phyloP scores from a whole-genome alignment of 352 stramenopile species.

The Phytophthora pinifolia region DNA sequence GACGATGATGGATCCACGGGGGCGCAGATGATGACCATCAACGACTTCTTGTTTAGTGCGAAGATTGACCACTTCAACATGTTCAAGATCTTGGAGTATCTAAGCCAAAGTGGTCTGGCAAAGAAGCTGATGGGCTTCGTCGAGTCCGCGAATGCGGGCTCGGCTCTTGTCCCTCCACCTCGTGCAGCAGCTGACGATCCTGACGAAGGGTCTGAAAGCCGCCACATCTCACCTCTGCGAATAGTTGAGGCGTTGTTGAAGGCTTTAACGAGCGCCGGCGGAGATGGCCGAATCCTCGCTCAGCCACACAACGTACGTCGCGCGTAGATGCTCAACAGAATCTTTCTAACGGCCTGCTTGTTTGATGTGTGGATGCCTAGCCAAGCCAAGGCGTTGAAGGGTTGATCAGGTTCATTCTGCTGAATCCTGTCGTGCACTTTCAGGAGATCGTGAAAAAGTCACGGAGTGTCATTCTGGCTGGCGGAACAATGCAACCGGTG shows the following conservation, averaged over 20 bases:
- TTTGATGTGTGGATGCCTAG: constrained; percentile 29
- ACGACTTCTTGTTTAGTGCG: constrained; percentile 84
- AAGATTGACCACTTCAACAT: constrained; percentile 88
- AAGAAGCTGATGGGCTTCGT: constrained; percentile 87
- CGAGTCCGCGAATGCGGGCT: constrained; percentile 35
- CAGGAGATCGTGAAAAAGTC: constrained; percentile 94
- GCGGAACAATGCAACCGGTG: constrained; percentile 97
- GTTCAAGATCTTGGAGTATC: constrained; percentile 88
- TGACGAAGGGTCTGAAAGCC: constrained; percentile 62
- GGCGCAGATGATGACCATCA: constrained; percentile 78
- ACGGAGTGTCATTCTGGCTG: constrained; percentile 95
- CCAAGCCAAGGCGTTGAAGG: constrained; percentile 49
- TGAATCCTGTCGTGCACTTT: constrained; percentile 95
- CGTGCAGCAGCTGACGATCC: constrained; percentile 12
- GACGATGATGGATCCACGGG: constrained; percentile 29
- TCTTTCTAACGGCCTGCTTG: not conserved
- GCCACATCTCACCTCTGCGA: constrained; percentile 81
- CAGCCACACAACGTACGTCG: constrained; percentile 59
- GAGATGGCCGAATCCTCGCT: constrained; percentile 73
- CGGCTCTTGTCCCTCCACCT: not conserved
- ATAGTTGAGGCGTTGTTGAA: constrained; percentile 79
- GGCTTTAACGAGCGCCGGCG: constrained; percentile 63
- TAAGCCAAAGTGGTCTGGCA: constrained; percentile 71
- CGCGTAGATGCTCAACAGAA: not conserved
- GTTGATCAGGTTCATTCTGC: constrained; percentile 93